Evolutionary conservation across 441 rosid genomes (phyloP), one percentile per base, ranked within the genome.

Genomic region (Aleurites moluccanus): DNA sequence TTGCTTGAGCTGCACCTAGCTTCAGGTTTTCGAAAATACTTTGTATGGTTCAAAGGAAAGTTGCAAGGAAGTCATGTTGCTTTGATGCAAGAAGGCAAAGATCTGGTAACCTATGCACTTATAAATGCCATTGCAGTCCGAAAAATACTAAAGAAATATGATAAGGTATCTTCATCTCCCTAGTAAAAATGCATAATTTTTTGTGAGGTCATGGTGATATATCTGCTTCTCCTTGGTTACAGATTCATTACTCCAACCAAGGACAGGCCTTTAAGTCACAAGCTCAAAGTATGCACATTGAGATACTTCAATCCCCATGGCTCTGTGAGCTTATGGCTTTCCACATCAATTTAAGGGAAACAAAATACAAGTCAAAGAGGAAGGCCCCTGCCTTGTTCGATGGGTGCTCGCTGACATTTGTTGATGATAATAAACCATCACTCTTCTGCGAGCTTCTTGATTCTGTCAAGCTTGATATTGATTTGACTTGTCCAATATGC

Each of bases 281-380:
- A 68, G 92, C 90, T 0, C 96, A 89, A 80, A 89, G 85, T 45
- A 87, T 92, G 98, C 90, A 89, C 73, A 84, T 90, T 40, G 98
- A 94, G 77, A 95, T 92, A 80, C 93, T 92, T 69, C 97, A 89
- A 50, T 95, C 99, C 55, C 99, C 97, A 10, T 92, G 98, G 98
- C 89, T 92, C 16, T 89, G 96, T 35, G 98, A 94, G 80, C 96
- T 92, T 33, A 89, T 88, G 85, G 99, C 98, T 77, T 92, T 91
- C 83, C 94, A 90, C 74, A 87, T 95, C 78, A 95, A 95, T 76
- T 76, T 89, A 78, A 89, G 90, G 81, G 91, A 89, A 73, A 77
- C 88, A 4, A 80, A 86, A 77, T 79, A 75, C 62, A 81, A 73
- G 27, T 74, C 92, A 20, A 84, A 80, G 70, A 83, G 66, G 60